Evolutionary conservation across 75 land plant species (phyloP), one percentile per base, ranked within the genome.

Genomic region (Adiantum capillusveneris): DNA sequence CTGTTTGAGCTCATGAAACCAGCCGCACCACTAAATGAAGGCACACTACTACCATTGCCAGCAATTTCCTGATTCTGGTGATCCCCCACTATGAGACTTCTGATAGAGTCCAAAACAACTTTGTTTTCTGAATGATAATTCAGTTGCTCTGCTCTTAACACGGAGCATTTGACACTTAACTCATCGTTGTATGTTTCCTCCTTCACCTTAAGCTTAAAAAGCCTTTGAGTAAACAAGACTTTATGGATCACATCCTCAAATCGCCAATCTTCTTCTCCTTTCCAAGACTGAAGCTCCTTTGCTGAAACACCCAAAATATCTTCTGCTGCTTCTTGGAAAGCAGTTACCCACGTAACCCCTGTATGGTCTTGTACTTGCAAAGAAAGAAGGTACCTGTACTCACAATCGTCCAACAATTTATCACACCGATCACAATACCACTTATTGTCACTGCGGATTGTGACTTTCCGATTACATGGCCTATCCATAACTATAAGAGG

Each of bases 381-480:
- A 57, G 71, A 80, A 28, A 93, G 83, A 25, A 93, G 67, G 50
- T 93, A 93, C 69, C 98, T 78, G 58, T 88, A 85, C 29, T 93
- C 98, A 77, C 90, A 85, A 16, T 93, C 87, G 59, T 79, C 81
- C 49, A 88, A 65, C 30, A 64, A 59, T 51, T 77, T 77, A 30
- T 83, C 87, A 83, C 98, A 88, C 25, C 71, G 73, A 24, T 88
- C 95, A 71, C 98, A 88, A 11, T 77, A 63, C 95, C 95, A 93
- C 42, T 48, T 81, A 34, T 9, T 9, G 75, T 93, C 95, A 31
- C 95, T 92, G 70, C 88, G 77, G 51, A 85, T 85, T 22, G 62
- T 81, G 29, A 88, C 98, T 70, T 93, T 93, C 75, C 87, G 88
- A 75, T 70, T 85, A 76, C 98, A 93, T 56, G 73, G 81, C 58